Base-by-base conservation (phyloP, 208 protist species). In the Crithidia thermophila region DNA sequence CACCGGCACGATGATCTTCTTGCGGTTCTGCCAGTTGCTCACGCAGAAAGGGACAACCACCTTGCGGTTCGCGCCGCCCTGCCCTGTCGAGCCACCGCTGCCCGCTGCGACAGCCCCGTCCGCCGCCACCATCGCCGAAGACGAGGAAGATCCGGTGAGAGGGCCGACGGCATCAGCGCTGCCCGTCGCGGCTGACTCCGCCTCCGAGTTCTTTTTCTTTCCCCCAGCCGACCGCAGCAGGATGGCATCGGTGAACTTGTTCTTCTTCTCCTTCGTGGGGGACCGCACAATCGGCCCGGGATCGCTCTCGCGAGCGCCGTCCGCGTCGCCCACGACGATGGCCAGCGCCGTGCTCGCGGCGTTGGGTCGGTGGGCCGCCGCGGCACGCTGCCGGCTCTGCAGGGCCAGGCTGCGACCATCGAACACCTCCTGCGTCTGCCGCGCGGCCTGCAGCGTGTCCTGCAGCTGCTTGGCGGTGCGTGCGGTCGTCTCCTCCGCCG, bases 21-120 rank as follows among this genome's bases (percentile, higher is more conserved):
- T 90, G 57, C 87, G 87, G 52, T 94, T 94, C 39, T 80, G 84
- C 88, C 88, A 91, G 74, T 78, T 86, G 58, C 78, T 84, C 37
- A 92, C 78, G 28, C 78, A 83, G 52, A 90, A 90, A 4, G 88
- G 88, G 18, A 94, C 88, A 0, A 73, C 66, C 0, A 88, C 75
- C 25, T 66, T 73, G 30, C 58, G 57, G 37, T 45, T 34, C 28
- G 37, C 25, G 40, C 52, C 37, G 30, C n/a, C n/a, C n/a, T n/a
- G n/a, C n/a, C n/a, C n/a, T n/a, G n/a, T n/a, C n/a, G n/a, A n/a
- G n/a, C n/a, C n/a, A n/a, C n/a, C n/a, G n/a, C n/a, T n/a, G n/a
- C n/a, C n/a, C n/a, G n/a, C n/a, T n/a, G n/a, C n/a, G n/a, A n/a
- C n/a, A n/a, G n/a, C n/a, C n/a, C n/a, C n/a, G n/a, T n/a, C n/a